Percentiles rank a stretch among this genome's conserved stretches.
Conservation (phyloP, 345 rosid species). For the Moricandia arvensis region DNA sequence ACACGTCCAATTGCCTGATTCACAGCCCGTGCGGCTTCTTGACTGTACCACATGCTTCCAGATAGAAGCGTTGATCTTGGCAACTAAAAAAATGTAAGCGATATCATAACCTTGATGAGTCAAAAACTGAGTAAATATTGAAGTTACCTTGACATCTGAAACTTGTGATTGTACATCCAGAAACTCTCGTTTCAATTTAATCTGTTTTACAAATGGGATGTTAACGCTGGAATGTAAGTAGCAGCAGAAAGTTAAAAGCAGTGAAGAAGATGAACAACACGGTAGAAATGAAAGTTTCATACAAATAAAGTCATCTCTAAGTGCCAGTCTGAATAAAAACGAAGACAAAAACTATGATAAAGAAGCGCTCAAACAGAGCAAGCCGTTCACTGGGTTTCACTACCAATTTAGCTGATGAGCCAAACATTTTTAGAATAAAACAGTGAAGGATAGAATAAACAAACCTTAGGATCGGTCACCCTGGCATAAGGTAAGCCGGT, state of each 20-base stretch:
- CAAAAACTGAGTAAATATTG: slow-evolving; percentile 13
- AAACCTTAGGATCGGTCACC: slow-evolving; percentile 83
- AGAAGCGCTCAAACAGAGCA: slow-evolving; percentile 1
- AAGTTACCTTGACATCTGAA: slow-evolving; percentile 50
- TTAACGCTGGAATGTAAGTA: background rate
- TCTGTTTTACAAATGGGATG: slow-evolving; percentile 46
- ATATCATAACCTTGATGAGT: slow-evolving; percentile 25
- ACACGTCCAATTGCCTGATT: slow-evolving; percentile 98
- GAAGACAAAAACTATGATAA: background rate
- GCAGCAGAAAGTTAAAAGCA: background rate
- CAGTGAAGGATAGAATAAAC: slow-evolving; percentile 23
- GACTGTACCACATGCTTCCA: slow-evolving; percentile 89
- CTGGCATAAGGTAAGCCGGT: slow-evolving; percentile 87
- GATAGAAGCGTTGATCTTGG: slow-evolving; percentile 48
- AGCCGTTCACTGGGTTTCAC: background rate
- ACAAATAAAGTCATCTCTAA: slow-evolving; percentile 2
- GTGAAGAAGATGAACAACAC: background rate
- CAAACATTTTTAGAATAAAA: slow-evolving; percentile 14
- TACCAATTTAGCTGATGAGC: slow-evolving; percentile 1
- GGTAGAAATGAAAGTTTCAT: background rate
- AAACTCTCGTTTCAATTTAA: slow-evolving; percentile 84
- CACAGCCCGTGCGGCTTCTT: slow-evolving; percentile 91
- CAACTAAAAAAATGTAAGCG: slow-evolving; percentile 25
- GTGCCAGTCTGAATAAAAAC: slow-evolving; percentile 16
- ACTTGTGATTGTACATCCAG: slow-evolving; percentile 56